Evolutionary conservation across 1,284 basidiomycete species (phyloP).

Genomic region (Cerrena zonata): DNA sequence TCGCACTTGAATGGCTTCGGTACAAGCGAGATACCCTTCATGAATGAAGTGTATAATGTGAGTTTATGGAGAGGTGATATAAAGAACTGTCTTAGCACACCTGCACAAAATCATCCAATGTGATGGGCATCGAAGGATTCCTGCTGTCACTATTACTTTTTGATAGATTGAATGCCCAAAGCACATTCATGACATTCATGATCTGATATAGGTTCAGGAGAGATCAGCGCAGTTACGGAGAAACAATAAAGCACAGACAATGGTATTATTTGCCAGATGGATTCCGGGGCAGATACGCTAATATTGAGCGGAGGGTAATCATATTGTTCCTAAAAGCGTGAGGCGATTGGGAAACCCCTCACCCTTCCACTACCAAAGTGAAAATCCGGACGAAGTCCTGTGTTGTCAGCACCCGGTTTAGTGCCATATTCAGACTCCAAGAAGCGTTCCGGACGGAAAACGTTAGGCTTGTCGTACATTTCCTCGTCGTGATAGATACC

Average conservation of each 20-base stretch:
- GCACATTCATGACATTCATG: constrained; percentile 3
- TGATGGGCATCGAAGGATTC: neutral
- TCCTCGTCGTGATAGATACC: constrained; percentile 4
- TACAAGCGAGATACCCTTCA: constrained; percentile 3
- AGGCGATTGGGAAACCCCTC: neutral
- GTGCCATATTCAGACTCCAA: constrained; percentile 3
- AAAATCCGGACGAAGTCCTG: constrained; percentile 6
- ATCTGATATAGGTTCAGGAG: neutral
- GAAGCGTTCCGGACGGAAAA: constrained; percentile 8
- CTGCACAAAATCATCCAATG: neutral
- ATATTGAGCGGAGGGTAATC: neutral
- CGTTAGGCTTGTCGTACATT: constrained; percentile 2
- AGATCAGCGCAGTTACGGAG: neutral
- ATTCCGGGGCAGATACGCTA: constrained; percentile 22
- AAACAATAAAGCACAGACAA: constrained; percentile 7
- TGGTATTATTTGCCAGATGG: constrained; percentile 15
- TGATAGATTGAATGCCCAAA: constrained; percentile 3
- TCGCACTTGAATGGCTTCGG: constrained; percentile 10
- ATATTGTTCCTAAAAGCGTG: neutral
- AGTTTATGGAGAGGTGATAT: too few relatives aligned
- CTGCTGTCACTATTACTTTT: neutral
- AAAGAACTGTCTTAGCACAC: neutral
- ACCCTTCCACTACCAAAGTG: constrained; percentile 10
- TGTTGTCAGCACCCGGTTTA: constrained; percentile 2
- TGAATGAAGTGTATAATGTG: neutral